Conservation (phyloP, 257 asterid species). For the Jacaranda mimosifolia region DNA sequence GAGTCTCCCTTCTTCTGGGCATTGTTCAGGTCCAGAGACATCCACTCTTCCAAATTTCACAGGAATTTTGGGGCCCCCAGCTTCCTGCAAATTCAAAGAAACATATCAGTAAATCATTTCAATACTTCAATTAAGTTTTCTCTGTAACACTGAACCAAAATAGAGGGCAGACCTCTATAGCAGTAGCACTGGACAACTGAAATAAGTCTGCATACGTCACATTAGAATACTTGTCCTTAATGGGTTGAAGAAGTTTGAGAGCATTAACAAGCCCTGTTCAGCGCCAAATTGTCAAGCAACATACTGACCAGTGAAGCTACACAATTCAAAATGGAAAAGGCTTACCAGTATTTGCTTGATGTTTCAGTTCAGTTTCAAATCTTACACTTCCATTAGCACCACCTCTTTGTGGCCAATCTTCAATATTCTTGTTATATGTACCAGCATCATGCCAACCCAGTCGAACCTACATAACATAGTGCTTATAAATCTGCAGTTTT, state of each 20-base stretch:
- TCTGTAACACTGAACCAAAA: constrained; percentile 17
- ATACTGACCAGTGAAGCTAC: constrained; percentile 19
- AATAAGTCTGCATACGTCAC: constrained; percentile 91
- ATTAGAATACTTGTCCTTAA: constrained; percentile 87
- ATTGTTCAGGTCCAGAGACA: constrained; percentile 81
- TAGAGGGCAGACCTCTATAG: constrained; percentile 71
- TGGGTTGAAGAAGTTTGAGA: constrained; percentile 91
- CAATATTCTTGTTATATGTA: constrained; percentile 86
- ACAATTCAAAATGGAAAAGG: constrained; percentile 17
- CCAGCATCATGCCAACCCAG: constrained; percentile 99
- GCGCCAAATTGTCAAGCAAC: constrained; percentile 48
- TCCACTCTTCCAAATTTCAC: constrained; percentile 98
- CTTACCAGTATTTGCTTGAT: constrained; percentile 96
- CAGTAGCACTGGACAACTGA: constrained; percentile 97
- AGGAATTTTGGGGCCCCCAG: constrained; percentile 98
- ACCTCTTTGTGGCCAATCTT: constrained; percentile 93
- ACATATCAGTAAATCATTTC: constrained; percentile 29
- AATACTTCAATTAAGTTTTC: neutral
- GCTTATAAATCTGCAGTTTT: neutral
- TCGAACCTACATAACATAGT: constrained; percentile 65
- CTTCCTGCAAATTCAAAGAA: constrained; percentile 61
- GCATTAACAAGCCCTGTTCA: constrained; percentile 93
- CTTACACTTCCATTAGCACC: constrained; percentile 99
- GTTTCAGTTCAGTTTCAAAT: constrained; percentile 89
- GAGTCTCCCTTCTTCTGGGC: constrained; percentile 99